phyloP scores from a whole-genome alignment of 805 yeast species.

The Cyberlindnera americana region DNA sequence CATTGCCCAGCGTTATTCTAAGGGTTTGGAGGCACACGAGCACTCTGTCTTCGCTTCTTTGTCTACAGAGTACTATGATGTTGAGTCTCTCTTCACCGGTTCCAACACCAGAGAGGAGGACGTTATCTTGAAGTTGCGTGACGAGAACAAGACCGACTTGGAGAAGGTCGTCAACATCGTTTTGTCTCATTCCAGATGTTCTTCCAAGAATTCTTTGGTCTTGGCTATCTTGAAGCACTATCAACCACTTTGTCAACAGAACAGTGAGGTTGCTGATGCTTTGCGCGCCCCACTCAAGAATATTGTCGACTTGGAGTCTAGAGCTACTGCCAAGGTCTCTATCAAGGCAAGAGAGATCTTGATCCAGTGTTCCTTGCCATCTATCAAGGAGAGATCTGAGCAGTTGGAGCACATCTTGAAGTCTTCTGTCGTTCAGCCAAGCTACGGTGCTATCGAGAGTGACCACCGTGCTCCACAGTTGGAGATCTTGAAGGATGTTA shows the following conservation, averaged over 20 bases:
- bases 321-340: conserved; percentile 90
- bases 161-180: conserved; percentile 67
- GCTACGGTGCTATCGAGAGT: conserved; percentile 79
- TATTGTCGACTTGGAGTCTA: conserved; percentile 83
- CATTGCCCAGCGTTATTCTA: conserved; percentile 64
- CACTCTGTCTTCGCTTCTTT: conserved; percentile 67
- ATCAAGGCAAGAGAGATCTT: conserved; percentile 93
- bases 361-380: conserved; percentile 95
- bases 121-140: conserved; percentile 82
- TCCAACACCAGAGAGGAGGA: conserved; percentile 80
- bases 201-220: conserved; percentile 87
- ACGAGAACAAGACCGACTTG: conserved; percentile 75
- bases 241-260: conserved; percentile 71
- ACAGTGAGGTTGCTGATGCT: conserved; percentile 62
- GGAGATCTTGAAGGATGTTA: conserved; percentile 80
- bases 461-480: conserved; percentile 80
- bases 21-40: conserved; percentile 84
- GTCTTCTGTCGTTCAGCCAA: conserved; percentile 83
- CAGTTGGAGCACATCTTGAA: conserved; percentile 95
- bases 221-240: conserved; percentile 81
- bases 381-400: conserved; percentile 92
- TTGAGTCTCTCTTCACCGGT: conserved; percentile 78
- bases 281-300: conserved; percentile 71
- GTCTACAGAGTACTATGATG: conserved; percentile 67
- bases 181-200: conserved; percentile 88